Percentiles rank a stretch among this genome's conserved stretches.
These are phyloP conservation scores for Aegilops sharonensis DNA, from an alignment of 176 grass and related monocot genomes.

Conservation along the genomic window DNA sequence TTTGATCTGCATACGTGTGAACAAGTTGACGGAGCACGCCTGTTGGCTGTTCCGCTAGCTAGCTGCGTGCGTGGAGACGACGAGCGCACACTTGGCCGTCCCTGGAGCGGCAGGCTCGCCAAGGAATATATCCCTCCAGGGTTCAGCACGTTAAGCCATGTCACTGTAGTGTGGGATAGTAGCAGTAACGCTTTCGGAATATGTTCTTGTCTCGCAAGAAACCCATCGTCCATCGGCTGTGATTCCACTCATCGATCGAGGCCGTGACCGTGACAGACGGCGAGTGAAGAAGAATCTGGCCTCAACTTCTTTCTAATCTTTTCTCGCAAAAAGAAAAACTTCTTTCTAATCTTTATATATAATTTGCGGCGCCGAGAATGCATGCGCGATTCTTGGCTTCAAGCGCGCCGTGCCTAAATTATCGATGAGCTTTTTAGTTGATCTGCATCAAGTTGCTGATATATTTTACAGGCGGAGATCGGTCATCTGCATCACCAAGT, in stretches of 20 bases:
- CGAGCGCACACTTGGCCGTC: background rate
- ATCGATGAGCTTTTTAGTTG: background rate
- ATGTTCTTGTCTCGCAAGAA: background rate
- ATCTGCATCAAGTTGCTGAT: background rate
- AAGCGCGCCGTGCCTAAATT: background rate
- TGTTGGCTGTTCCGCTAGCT: background rate
- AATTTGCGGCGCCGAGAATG: background rate
- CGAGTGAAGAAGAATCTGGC: background rate
- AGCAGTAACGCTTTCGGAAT: background rate
- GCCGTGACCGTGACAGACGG: background rate
- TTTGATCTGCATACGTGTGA: background rate
- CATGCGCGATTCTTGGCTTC: background rate
- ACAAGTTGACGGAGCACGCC: background rate
- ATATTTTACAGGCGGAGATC: background rate
- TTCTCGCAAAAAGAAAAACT: no score
- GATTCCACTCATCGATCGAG: background rate
- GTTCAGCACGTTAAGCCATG: background rate
- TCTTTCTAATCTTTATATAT: background rate
- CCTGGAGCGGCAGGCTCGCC: background rate
- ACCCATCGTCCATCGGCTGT: background rate
- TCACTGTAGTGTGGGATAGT: no score
- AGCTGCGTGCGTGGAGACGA: background rate
- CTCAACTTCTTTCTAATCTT: background rate
- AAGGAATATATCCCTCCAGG: background rate
- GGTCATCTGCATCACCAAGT: background rate